Evolutionary conservation across 2,329 filamentous ascomycete species (phyloP), one percentile per base, ranked within the genome.

Genomic region (Monosporascus sp.): DNA sequence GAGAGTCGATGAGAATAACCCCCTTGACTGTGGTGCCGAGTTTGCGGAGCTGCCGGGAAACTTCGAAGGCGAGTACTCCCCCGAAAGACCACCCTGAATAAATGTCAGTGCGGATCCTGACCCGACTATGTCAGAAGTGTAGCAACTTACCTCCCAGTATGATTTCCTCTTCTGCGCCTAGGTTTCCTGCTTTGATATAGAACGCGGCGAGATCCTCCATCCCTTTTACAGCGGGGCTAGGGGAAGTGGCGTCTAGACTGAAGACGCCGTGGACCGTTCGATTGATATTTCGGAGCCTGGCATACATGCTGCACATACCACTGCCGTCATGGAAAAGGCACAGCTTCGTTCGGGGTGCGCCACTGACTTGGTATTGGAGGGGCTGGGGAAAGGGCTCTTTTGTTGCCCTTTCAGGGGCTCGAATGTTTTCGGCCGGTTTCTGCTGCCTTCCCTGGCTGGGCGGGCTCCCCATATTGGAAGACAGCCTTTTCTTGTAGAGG

Each of bases 21-120:
- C 68, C 68, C 20, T 69, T 65, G 15, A 74, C 70, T 22, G 55
- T 60, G 47, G 72, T 67, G 6, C 69, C 71, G 22, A 67, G 60
- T 31, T 66, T 60, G 25, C 69, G 67, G 4, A 77, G 63, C 36
- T 73, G 68, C 15, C 69, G 68, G 3, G 73, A 70, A 4, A 72
- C 71, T 49, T 76, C 73, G 56, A 72, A 81, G 18, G 78, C 76
- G 52, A 75, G 72, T 51, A 79, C 75, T 7, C 78, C 78, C 38
- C 79, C 79, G 20, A 77, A 78, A 9, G 76, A 81, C 78, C 78
- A 81, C 6, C 57, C 57, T 59, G 15, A 38, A 25, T 31, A 22
- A 17, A 18, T 31, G 8, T 52, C 38, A 52, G 50, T 27, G 8
- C 9, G 8, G 25, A 27, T 27, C 9, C 25, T 9, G 3, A 27